phyloP scores from a whole-genome alignment of 192 early-diverging fungal species.

The Rhizoclosmatium sp. region DNA sequence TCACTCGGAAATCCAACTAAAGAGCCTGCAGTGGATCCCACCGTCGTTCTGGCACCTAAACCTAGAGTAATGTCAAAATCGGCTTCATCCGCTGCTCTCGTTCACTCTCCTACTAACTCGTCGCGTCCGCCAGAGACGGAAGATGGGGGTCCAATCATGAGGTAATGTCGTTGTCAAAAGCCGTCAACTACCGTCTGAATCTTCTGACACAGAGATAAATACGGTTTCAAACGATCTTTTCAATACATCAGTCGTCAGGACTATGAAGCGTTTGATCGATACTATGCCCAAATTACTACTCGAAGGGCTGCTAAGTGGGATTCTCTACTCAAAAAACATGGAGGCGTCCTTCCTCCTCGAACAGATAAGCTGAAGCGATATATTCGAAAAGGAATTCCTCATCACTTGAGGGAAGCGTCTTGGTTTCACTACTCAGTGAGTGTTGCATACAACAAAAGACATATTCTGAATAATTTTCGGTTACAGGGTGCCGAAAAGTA shows the following conservation, averaged over 20 bases:
- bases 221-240: conserved; percentile 40
- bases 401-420: conserved; percentile 64
- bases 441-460: conserved; percentile 11
- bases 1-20: not conserved
- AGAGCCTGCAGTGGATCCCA: no score
- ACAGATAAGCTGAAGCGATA: conserved; percentile 66
- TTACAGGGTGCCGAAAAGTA: conserved; percentile 66
- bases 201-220: conserved; percentile 29
- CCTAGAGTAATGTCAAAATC: not conserved
- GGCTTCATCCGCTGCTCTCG: not conserved
- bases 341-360: conserved; percentile 21
- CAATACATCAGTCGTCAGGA: conserved; percentile 37
- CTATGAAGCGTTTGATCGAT: conserved; percentile 37
- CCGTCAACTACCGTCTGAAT: not conserved
- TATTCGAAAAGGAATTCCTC: conserved; percentile 81
- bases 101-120: not conserved
- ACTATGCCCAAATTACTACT: conserved; percentile 29
- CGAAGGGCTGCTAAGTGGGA: conserved; percentile 45
- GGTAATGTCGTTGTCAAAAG: not conserved
- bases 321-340: conserved; percentile 19
- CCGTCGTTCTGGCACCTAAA: not conserved
- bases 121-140: conserved; percentile 5
- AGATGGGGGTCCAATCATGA: not conserved
- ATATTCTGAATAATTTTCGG: conserved; percentile 71
- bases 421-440: conserved; percentile 44